Conservation (phyloP, 116 monocot species). For the Zostera marina region DNA sequence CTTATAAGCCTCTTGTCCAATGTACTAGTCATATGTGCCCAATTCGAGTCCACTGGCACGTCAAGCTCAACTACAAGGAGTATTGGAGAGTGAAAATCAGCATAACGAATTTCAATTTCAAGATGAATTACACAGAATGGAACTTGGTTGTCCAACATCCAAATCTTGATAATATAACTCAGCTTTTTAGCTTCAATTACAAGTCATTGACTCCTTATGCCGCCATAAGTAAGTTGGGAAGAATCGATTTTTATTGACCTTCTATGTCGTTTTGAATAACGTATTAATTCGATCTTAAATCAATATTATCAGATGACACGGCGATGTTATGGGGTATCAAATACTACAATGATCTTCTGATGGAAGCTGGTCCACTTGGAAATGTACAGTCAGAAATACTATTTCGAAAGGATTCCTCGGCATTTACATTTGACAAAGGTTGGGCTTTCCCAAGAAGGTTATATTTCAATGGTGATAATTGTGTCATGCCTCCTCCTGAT, state of each 20-base stretch:
- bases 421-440: conserved; percentile 56
- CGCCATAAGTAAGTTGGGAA: conserved; percentile 36
- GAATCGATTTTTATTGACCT: background rate
- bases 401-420: conserved; percentile 33
- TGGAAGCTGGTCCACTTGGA: conserved; percentile 67
- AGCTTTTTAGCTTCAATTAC: conserved; percentile 68
- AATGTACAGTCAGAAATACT: conserved; percentile 69
- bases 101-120: conserved; percentile 66
- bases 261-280: background rate
- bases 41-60: conserved; percentile 61
- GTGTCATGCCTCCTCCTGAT: conserved; percentile 75
- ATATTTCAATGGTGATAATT: conserved; percentile 76
- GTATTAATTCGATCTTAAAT: background rate
- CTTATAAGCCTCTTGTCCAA: conserved; percentile 42
- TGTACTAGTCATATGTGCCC: conserved; percentile 85
- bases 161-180: conserved; percentile 57
- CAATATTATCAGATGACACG: conserved; percentile 41
- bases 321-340: conserved; percentile 73
- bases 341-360: conserved; percentile 60
- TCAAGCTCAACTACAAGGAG: conserved; percentile 73
- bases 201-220: conserved; percentile 50
- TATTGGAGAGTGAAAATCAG: conserved; percentile 72
- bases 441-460: conserved; percentile 68
- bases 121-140: conserved; percentile 76
- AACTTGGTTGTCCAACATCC: conserved; percentile 64